Percentiles rank a stretch among this genome's conserved stretches.
These are phyloP conservation scores for thale cress (Arabidopsis thaliana) DNA, from an alignment of 345 rosid species.

Conservation along the genomic window DNA sequence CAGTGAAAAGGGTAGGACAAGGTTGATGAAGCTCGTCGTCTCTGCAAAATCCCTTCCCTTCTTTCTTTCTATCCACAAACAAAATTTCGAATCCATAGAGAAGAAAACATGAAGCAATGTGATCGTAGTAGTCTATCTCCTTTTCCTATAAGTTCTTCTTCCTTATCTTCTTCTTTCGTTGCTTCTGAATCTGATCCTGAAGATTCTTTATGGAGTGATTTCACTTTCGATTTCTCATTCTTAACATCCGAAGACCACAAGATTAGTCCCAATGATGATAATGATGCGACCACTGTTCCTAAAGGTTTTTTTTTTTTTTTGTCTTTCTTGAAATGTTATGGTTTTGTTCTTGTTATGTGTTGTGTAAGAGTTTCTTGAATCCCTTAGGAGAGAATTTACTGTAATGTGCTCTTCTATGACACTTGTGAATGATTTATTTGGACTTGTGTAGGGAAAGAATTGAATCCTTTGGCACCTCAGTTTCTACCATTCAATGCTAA, in stretches of 20 bases:
- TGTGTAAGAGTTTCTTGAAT: background rate
- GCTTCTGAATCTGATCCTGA: conserved; percentile 32
- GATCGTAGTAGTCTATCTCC: conserved; percentile 49
- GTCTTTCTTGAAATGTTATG: background rate
- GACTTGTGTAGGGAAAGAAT: background rate
- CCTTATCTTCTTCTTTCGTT: background rate
- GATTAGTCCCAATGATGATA: background rate
- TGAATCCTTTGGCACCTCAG: conserved; percentile 58
- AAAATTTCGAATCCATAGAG: conserved; percentile 1
- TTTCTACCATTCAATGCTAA: conserved; percentile 48
- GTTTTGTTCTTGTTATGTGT: background rate
- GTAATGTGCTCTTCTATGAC: too few relatives aligned
- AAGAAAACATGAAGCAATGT: conserved; percentile 37
- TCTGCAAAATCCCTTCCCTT: too few relatives aligned
- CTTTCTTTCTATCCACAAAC: background rate
- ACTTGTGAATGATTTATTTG: too few relatives aligned
- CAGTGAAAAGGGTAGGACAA: too few relatives aligned
- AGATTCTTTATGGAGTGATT: conserved; percentile 30
- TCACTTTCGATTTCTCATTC: conserved; percentile 37
- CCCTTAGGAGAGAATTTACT: background rate
- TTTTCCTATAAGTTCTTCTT: conserved; percentile 41
- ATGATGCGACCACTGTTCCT: background rate
- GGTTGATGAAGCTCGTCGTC: too few relatives aligned
- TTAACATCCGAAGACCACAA: conserved; percentile 30
- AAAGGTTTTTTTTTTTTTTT: conserved; percentile 21